Base-by-base conservation (phyloP, 495 filamentous ascomycete species). In the Annulohypoxylon moriforme region DNA sequence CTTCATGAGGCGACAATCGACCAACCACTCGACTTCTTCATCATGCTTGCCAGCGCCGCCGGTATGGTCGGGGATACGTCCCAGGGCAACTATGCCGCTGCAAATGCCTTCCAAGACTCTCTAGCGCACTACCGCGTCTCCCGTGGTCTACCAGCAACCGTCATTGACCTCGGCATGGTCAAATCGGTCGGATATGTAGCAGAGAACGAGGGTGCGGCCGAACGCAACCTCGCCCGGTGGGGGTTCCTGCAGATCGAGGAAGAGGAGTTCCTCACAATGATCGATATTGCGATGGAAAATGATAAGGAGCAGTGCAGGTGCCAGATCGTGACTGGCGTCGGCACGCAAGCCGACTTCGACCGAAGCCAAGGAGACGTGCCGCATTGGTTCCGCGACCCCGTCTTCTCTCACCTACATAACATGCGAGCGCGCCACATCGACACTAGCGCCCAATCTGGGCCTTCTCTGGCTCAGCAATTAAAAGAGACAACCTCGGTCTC, bases 21-120 rank as follows among this genome's bases (percentile, higher is more conserved):
- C 40, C 63, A 33, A 4, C 61, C 13, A 29, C 76, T 87, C 13
- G 83, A 86, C 72, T 89, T 87, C 78, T 88, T 85, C 80, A 70
- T 89, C 63, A 81, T 88, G 79, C 75, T 87, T 0, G 86, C 70
- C 1, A 89, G 87, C 4, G 68, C 85, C 0, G 75, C 82, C 2
- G 85, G 80, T 16, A 71, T 84, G 1, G 69, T 87, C 22, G 88
- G 88, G 0, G 83, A 78, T 47, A 68, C 76, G 7, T 81, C 82
- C 0, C 88, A 90, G 73, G 78, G 83, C 33, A 86, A 86, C 27
- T 90, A 90, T 71, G 79, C 85, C 6, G 85, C 87, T 0, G 85
- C 82, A 5, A 88, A 87, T 64, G 80, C 83, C 9, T 89, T 83
- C 71, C 73, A 85, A 14, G 86, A 85, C 58, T 77, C 80, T 0